Percentiles rank a stretch among this genome's conserved stretches.
Evolutionary conservation across 106 monocot species (phyloP).

Genomic region (Dendrobium officinale): DNA sequence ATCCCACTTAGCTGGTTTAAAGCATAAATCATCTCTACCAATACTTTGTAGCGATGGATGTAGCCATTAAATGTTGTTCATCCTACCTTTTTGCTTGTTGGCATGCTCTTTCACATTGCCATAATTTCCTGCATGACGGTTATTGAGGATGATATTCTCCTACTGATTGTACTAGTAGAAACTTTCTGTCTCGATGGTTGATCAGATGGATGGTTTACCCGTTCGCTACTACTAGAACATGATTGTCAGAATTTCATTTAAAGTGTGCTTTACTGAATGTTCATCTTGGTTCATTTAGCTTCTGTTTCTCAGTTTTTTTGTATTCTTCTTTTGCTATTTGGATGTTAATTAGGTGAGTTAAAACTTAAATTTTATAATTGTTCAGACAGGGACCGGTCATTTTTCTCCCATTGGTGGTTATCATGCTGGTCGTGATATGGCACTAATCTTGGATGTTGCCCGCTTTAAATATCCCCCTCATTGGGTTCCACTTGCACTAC

Average conservation of each 20-base stretch:
- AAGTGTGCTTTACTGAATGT: not conserved
- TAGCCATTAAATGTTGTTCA: not conserved
- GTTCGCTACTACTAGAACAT: not conserved
- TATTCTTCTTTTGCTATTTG: not conserved
- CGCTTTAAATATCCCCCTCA: slow-evolving; percentile 99
- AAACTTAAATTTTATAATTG: not conserved
- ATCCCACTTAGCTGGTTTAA: not conserved
- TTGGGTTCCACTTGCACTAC: slow-evolving; percentile 87
- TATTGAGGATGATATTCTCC: not conserved
- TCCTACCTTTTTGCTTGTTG: not conserved
- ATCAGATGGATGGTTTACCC: not conserved
- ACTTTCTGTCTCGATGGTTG: not conserved
- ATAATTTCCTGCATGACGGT: not conserved
- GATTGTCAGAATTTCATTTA: not conserved
- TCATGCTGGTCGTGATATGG: slow-evolving; percentile 88
- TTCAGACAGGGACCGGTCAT: slow-evolving; percentile 94
- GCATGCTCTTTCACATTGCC: not conserved
- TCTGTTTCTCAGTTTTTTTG: not conserved
- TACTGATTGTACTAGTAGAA: not conserved
- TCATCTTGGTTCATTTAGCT: not conserved
- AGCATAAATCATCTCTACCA: not conserved
- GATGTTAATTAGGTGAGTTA: not conserved
- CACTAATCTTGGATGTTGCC: slow-evolving; percentile 91
- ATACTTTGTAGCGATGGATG: not conserved
- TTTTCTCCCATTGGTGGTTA: slow-evolving; percentile 99